A percentile compares a stretch with the other conserved stretches of the same genome.
phyloP scores from a whole-genome alignment of 1,284 basidiomycete species.

The Coniferiporia sulphurascens region DNA sequence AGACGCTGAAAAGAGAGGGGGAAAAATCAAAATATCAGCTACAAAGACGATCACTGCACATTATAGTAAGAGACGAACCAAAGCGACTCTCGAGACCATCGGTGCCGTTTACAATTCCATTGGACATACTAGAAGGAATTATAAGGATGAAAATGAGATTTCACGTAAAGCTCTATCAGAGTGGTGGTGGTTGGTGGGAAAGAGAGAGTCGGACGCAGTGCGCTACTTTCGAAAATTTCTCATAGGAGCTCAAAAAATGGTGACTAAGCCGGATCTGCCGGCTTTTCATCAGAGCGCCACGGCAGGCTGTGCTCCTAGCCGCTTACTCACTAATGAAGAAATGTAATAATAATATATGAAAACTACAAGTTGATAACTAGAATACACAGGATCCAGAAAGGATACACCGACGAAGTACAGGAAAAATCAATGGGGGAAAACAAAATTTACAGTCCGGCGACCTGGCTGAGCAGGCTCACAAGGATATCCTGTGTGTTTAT shows the following conservation, averaged over 20 bases:
- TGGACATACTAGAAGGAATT: constrained; percentile 65
- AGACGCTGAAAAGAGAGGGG: constrained; percentile 39
- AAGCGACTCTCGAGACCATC: constrained; percentile 79
- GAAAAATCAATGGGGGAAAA: neutral
- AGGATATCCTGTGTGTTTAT: constrained; percentile 19
- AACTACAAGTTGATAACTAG: no score
- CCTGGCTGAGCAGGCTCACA: constrained; percentile 19
- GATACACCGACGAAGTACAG: no score
- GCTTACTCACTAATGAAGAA: neutral
- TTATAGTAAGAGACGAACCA: constrained; percentile 43
- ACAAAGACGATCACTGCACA: constrained; percentile 23
- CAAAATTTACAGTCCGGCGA: constrained; percentile 15
- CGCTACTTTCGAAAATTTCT: constrained; percentile 8
- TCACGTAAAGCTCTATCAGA: constrained; percentile 15
- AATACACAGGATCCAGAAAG: no score
- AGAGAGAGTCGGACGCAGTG: constrained; percentile 2
- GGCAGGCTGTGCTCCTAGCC: neutral
- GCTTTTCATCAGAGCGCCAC: neutral
- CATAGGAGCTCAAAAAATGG: neutral
- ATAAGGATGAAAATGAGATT: constrained; percentile 17
- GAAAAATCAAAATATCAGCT: constrained; percentile 4
- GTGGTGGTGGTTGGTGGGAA: constrained; percentile 18
- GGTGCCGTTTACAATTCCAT: constrained; percentile 79
- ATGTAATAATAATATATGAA: no score
- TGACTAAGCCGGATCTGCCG: constrained; percentile 3